A percentile compares a stretch with the other conserved stretches of the same genome.
These are phyloP conservation scores for Diplosphaera chodatii DNA, from an alignment of 139 green algal species.

Conservation along the genomic window DNA sequence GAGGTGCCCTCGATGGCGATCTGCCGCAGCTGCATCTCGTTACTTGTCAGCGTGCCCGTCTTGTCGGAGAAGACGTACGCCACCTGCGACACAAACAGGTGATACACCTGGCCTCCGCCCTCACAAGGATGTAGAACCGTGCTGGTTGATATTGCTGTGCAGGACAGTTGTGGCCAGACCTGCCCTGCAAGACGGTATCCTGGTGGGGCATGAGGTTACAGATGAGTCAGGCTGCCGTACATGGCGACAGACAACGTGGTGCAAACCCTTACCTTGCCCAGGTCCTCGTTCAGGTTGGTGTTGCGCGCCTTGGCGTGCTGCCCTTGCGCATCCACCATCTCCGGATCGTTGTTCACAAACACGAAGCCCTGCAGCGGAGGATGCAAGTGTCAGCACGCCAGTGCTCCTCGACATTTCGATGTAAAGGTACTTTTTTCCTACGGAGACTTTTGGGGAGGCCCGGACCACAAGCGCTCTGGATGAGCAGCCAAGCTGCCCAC, in stretches of 20 bases:
- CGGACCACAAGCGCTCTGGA: too few relatives aligned
- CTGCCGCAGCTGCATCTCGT: conserved; percentile 68
- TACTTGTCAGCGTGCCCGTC: conserved; percentile 82
- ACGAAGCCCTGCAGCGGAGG: conserved; percentile 61
- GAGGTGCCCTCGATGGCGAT: conserved; percentile 37
- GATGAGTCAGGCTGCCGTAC: too few relatives aligned
- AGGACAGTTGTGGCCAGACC: too few relatives aligned
- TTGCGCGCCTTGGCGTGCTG: conserved; percentile 73
- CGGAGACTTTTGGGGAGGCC: too few relatives aligned
- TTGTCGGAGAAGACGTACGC: conserved; percentile 81
- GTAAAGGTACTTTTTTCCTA: too few relatives aligned
- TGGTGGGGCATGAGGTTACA: too few relatives aligned
- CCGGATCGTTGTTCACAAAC: conserved; percentile 72
- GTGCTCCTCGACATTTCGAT: conserved; percentile 54
- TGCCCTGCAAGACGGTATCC: too few relatives aligned
- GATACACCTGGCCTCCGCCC: too few relatives aligned
- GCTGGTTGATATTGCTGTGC: neutral
- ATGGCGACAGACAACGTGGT: too few relatives aligned
- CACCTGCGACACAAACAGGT: conserved; percentile 37
- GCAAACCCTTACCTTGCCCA: conserved; percentile 57
- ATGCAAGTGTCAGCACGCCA: conserved; percentile 13
- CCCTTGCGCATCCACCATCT: conserved; percentile 70
- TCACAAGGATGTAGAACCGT: neutral
- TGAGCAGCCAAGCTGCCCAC: too few relatives aligned
- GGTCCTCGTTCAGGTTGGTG: conserved; percentile 96